Base-by-base conservation (phyloP, 345 rosid species). In the Hibiscus trionum region DNA sequence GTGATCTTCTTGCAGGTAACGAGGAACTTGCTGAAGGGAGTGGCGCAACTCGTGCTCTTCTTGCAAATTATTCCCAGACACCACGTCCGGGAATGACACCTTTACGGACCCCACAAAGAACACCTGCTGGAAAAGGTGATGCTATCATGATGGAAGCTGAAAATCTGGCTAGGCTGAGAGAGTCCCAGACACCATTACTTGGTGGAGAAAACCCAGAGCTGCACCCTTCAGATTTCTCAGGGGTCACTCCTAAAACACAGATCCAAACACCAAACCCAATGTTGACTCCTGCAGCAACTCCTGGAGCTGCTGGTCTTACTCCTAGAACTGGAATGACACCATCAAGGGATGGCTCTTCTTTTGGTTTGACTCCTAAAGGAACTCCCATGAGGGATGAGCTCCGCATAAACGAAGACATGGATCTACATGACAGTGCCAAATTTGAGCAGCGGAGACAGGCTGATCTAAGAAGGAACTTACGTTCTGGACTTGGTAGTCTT, bases 141-240 rank as follows among this genome's bases (percentile, higher is more conserved):
- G 89, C 99, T 69, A 84, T 96, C 65, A 89, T 93, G 98, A 93
- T 91, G 99, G 99, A 96, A 83, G 99, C 99, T 67, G 96, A 96
- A 82, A 96, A 96, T 63, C 81, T 96, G 77, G 98, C 96, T n/a
- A 80, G 99, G 58, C 64, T 96, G 84, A 87, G 99, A 77, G 97
- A 96, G 81, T 96, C 99, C 57, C 98, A 93, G 79, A 96, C 99
- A 60, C 98, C 99, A 73, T 82, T 96, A 70, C 77, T 96, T 27
- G 99, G 99, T 55, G 99, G 99, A 59, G 96, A 96, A 44, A 96
- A 96, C 77, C 99, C 99, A 59, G 98, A 96, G 72, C 82, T 96
- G 85, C 99, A 96, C 78, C 98, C 98, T 80, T 96, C 99, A 62
- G 99, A 96, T 79, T 96, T 96, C 77, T 89, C 99, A 0, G 99